Percentiles rank a stretch among this genome's conserved stretches.
Conservation (phyloP, 495 filamentous ascomycete species). For the Achaetomiella virescens region DNA sequence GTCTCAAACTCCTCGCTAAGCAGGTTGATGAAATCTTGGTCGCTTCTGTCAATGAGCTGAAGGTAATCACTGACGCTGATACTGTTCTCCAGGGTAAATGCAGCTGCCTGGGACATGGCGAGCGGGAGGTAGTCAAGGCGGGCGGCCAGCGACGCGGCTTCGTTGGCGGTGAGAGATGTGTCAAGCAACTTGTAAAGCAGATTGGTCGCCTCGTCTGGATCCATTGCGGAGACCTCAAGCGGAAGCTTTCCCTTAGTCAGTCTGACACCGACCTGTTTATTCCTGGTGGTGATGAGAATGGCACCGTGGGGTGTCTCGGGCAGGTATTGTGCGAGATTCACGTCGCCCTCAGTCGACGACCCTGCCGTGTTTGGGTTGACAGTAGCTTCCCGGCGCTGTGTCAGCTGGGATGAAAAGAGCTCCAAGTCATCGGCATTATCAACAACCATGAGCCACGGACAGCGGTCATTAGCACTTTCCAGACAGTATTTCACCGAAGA, state of each 20-base stretch:
- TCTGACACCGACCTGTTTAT: conserved; percentile 16
- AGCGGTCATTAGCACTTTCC: conserved; percentile 24
- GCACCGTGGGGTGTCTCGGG: conserved; percentile 33
- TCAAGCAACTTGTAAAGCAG: conserved; percentile 13
- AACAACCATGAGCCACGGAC: conserved; percentile 45
- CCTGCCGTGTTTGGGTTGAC: too few relatives aligned
- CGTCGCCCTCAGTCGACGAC: not conserved
- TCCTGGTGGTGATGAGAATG: conserved; percentile 39
- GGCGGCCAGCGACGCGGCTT: conserved; percentile 27
- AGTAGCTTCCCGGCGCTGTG: not conserved
- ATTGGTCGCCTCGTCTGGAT: conserved; percentile 18
- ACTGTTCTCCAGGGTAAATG: conserved; percentile 41
- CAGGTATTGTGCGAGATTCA: conserved; percentile 25
- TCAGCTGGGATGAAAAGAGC: conserved; percentile 22
- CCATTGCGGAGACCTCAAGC: conserved; percentile 30
- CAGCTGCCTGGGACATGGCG: conserved; percentile 43
- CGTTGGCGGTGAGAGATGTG: not conserved
- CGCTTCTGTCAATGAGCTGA: conserved; percentile 21
- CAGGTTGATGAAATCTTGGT: conserved; percentile 20
- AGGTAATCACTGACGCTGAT: conserved; percentile 30
- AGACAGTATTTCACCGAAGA: conserved; percentile 36
- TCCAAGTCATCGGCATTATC: conserved; percentile 48
- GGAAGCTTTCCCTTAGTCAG: conserved; percentile 11
- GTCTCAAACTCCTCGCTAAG: conserved; percentile 21
- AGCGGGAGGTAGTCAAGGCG: conserved; percentile 40